Evolutionary conservation across 768 basidiomycete species (phyloP), one percentile per base, ranked within the genome.

Genomic region (Cystofilobasidium capitatum): DNA sequence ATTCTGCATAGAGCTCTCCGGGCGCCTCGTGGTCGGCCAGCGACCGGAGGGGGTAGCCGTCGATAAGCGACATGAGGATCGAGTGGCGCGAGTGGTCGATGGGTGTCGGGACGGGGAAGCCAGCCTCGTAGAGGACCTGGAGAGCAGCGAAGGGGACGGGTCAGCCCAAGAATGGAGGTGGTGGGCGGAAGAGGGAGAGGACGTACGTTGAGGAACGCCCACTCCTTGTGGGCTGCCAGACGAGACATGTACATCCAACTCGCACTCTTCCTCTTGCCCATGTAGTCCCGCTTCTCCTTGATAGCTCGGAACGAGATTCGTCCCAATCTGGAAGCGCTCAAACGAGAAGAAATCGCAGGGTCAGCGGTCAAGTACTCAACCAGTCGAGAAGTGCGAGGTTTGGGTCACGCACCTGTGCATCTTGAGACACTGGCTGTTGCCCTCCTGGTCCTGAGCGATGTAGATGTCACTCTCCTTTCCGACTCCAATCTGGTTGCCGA

Each of bases 161-260:
- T 8, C 1, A n/a, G 69, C 10, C 31, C 29, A 17, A 20, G 17
- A 33, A 40, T 40, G 33, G 35, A 58, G 37, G 44, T 14, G 37
- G 8, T 14, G 1, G 31, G 51, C 39, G 39, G 16, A 16, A 5
- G 20, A 42, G 37, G 24, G 29, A 35, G 49, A 42, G 7, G 35
- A 63, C 79, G 49, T 64, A 91, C 94, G 82, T 96, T 97, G 90
- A 99, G 94, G 77, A 98, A 99, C 1, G 90, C 91, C 84, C 86
- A 99, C 76, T 99, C 96, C 75, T 97, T 98, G 79, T 94, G 88
- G 12, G 96, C 96, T 22, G 93, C 88, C 55, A 99, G 79, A 26
- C 96, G 84, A 26, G 91, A 93, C 89, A 99, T 90, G 78, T 97
- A 98, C 92, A 98, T 96, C 96, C 96, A 99, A 22, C 90, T 90